These are phyloP conservation scores for Cytospora paraplurivora DNA, from an alignment of 2,329 filamentous ascomycete genomes.

Conservation along the genomic window DNA sequence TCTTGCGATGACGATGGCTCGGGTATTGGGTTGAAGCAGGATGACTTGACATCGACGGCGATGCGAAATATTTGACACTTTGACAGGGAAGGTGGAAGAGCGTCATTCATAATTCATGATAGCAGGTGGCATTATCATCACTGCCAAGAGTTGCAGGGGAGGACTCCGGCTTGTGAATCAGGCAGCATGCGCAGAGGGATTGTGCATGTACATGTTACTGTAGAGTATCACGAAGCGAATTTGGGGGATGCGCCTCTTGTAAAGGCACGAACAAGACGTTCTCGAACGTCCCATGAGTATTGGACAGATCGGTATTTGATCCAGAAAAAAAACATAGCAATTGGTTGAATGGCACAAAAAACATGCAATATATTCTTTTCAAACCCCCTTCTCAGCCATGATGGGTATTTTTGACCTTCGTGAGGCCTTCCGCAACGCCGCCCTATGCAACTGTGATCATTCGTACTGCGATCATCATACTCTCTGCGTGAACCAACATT, in stretches of 20 bases:
- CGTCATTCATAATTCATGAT: constrained; percentile 1
- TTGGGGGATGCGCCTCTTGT: constrained; percentile 6
- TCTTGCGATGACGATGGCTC: neutral
- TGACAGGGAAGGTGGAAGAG: constrained; percentile 3
- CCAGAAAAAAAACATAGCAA: constrained; percentile 14
- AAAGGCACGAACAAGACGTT: constrained; percentile 5
- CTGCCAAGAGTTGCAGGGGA: neutral
- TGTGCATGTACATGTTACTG: constrained; percentile 14
- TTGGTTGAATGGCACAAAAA: constrained; percentile 10
- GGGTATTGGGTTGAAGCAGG: neutral
- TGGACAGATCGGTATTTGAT: constrained; percentile 14
- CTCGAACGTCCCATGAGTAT: constrained; percentile 11
- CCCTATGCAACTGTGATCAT: constrained; percentile 14
- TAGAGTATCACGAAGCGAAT: constrained; percentile 8
- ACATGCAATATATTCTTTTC: constrained; percentile 9
- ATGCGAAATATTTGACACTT: neutral
- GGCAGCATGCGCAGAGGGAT: constrained; percentile 12
- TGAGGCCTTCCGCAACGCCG: constrained; percentile 20
- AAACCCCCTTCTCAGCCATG: neutral
- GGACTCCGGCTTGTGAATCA: constrained; percentile 2
- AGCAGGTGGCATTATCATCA: neutral
- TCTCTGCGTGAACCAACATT: neutral
- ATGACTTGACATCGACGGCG: constrained; percentile 3
- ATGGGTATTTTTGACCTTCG: constrained; percentile 24
- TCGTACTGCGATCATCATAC: neutral